A percentile compares a stretch with the other conserved stretches of the same genome.
These are phyloP conservation scores for Bisporella sp. DNA, from an alignment of 2,329 filamentous ascomycete genomes.

Conservation along the genomic window DNA sequence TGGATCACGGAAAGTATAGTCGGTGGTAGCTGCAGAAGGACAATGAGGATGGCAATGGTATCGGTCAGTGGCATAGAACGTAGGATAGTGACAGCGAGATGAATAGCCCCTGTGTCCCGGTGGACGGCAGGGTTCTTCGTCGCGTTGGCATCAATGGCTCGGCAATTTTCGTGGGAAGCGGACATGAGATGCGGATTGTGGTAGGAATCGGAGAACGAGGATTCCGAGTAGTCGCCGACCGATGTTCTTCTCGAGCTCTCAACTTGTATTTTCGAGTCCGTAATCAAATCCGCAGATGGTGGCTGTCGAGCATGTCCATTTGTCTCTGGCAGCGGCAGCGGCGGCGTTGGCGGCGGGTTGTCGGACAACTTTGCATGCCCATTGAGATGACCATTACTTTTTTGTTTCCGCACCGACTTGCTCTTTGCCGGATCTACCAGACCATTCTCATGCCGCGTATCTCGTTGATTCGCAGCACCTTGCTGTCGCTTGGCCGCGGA, in stretches of 20 bases:
- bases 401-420: conserved; percentile 36
- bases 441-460: conserved; percentile 80
- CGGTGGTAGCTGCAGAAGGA: conserved; percentile 86
- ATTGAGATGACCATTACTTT: conserved; percentile 48
- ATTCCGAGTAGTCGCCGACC: conserved; percentile 48
- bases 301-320: conserved; percentile 26
- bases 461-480: conserved; percentile 53
- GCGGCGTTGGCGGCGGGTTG: conserved; percentile 34
- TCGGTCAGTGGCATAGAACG: conserved; percentile 86
- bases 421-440: conserved; percentile 72
- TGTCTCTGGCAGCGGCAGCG: conserved; percentile 15
- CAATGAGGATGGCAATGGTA: conserved; percentile 93
- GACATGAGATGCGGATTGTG: conserved; percentile 32
- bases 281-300: conserved; percentile 13
- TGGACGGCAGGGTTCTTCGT: conserved; percentile 62
- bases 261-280: conserved; percentile 27
- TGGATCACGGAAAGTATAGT: conserved; percentile 85
- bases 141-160: conserved; percentile 64
- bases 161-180: conserved; percentile 43
- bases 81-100: conserved; percentile 79
- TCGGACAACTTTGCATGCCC: conserved; percentile 37
- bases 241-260: conserved; percentile 40
- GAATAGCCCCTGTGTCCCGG: conserved; percentile 65
- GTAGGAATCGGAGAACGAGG: conserved; percentile 44
- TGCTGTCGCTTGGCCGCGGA: conserved; percentile 28